phyloP scores from a whole-genome alignment of 352 stramenopile genomes.

The Phytophthora idaei region DNA sequence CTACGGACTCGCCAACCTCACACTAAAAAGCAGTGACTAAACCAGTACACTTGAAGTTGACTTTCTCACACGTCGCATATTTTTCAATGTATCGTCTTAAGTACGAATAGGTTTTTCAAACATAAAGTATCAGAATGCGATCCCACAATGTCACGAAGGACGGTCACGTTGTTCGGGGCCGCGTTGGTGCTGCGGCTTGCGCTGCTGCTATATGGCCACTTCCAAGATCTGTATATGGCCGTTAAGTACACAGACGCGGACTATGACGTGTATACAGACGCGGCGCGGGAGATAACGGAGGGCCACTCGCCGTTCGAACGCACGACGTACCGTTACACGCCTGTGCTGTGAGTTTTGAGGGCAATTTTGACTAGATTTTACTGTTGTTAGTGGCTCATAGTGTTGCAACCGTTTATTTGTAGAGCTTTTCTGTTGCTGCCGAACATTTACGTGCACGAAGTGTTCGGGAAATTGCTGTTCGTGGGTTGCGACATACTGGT shows the following conservation, averaged over 20 bases:
- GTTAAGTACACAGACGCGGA: slow-evolving; percentile 99
- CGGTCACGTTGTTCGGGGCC: slow-evolving; percentile 45
- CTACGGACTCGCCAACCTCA: slow-evolving; percentile 68
- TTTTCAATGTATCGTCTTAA: slow-evolving; percentile 8
- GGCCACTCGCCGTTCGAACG: slow-evolving; percentile 94
- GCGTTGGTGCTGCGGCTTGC: slow-evolving; percentile 65
- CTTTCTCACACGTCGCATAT: slow-evolving; percentile 30
- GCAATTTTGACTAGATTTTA: background rate
- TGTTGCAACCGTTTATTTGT: slow-evolving; percentile 5
- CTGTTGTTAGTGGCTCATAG: slow-evolving; percentile 5
- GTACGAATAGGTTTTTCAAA: slow-evolving; percentile 8
- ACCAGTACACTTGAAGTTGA: slow-evolving; percentile 1
- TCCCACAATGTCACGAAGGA: slow-evolving; percentile 27
- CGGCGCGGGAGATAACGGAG: slow-evolving; percentile 87
- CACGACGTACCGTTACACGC: slow-evolving; percentile 99
- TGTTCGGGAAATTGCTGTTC: slow-evolving; percentile 97
- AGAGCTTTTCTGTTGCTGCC: slow-evolving; percentile 78
- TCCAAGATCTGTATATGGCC: slow-evolving; percentile 77
- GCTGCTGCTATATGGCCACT: slow-evolving; percentile 72
- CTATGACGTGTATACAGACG: slow-evolving; percentile 99
- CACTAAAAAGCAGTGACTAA: slow-evolving; percentile 52
- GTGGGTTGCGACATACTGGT: slow-evolving; percentile 94
- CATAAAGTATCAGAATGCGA: slow-evolving; percentile 3
- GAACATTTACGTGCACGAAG: slow-evolving; percentile 77
- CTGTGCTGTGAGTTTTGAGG: slow-evolving; percentile 84